Evolutionary conservation across 257 asterid species (phyloP).

Genomic region (Nemophila menziesii): DNA sequence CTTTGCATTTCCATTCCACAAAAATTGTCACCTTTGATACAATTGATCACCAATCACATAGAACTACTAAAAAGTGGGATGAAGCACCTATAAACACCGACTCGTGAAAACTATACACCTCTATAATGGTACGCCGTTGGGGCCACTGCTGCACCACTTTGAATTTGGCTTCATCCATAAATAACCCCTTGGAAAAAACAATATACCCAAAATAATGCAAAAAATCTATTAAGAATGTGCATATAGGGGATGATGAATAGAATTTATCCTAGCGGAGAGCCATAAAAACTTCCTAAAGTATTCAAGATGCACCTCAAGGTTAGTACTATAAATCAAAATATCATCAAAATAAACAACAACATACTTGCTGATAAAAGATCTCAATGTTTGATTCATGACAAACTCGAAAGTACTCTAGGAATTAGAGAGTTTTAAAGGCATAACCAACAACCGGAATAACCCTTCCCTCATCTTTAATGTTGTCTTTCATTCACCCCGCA

Average conservation of each 20-base stretch:
- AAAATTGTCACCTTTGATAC: no score
- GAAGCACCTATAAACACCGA: no score
- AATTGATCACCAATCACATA: no score
- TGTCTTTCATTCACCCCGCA: conserved; percentile 1
- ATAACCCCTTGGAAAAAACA: no score
- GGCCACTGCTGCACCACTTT: no score
- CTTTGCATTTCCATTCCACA: not conserved
- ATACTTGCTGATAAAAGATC: not conserved
- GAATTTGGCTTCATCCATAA: no score
- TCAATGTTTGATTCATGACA: conserved; percentile 9
- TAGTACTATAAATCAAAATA: not conserved
- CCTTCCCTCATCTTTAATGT: conserved; percentile 8
- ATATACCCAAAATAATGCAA: not conserved
- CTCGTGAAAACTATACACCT: no score
- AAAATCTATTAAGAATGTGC: not conserved
- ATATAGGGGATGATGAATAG: not conserved
- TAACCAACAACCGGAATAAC: not conserved
- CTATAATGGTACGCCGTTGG: no score
- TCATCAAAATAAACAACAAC: not conserved
- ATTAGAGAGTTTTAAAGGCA: conserved; percentile 6
- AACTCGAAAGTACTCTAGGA: conserved; percentile 1
- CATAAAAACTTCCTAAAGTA: not conserved
- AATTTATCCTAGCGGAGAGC: not conserved
- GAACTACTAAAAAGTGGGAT: not conserved
- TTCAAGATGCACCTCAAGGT: not conserved